phyloP scores from a whole-genome alignment of 192 early-diverging fungal species.

The Chytriomyces confervae region DNA sequence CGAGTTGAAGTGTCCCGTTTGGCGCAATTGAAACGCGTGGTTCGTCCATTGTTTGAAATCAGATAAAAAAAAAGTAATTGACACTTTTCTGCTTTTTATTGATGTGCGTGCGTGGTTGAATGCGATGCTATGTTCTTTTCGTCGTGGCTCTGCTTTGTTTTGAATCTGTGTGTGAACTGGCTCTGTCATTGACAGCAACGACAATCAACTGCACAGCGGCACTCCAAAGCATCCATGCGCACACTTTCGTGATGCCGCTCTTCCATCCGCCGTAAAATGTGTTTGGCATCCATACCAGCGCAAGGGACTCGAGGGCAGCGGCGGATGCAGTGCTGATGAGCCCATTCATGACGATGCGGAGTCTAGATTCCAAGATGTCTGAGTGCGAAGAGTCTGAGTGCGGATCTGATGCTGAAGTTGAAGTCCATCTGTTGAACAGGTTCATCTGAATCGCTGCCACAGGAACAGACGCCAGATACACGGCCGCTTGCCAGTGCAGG shows the following conservation, averaged over 20 bases:
- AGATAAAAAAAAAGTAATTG: no score
- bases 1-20: background rate
- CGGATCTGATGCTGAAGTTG: background rate
- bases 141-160: no score
- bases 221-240: constrained; percentile 17
- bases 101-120: no score
- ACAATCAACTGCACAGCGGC: background rate
- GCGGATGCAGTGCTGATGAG: background rate
- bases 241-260: constrained; percentile 25
- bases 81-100: no score
- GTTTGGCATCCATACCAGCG: constrained; percentile 19
- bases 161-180: no score
- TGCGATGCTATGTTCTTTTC: no score
- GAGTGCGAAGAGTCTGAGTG: background rate
- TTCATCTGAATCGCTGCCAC: background rate
- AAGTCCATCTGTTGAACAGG: background rate
- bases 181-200: no score
- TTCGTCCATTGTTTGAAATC: background rate
- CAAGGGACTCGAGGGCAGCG: background rate
- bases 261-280: constrained; percentile 18
- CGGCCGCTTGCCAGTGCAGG: constrained; percentile 2
- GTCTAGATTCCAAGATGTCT: background rate
- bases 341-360: no score
- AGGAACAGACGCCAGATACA: constrained; percentile 14
- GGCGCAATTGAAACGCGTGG: background rate